Evolutionary conservation across 139 green algal species (phyloP), one percentile per base, ranked within the genome.

Genomic region (Gonium pectorale): DNA sequence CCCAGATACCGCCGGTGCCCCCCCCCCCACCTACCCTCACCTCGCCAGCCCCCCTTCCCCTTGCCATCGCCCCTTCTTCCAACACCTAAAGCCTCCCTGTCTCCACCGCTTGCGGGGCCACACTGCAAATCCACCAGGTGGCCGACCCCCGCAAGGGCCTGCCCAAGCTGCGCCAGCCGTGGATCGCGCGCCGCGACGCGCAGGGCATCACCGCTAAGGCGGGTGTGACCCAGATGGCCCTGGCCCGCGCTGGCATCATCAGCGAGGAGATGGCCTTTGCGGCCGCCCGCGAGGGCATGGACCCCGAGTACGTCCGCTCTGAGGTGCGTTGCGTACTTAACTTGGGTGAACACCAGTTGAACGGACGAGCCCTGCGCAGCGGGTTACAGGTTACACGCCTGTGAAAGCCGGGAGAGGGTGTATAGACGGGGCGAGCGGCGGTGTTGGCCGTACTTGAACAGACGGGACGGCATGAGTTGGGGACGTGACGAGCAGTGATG

Each of bases 261-360:
- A 99, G 95, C 0, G 93, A 98, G 90, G 97, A 99, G 93, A 99
- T 99, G 96, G 92, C 93, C 4, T 99, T 94, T 77, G 93, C 90
- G 27, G 97, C 97, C 1, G 93, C 92, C 0, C 88, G 97, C 1
- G 97, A 99, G 89, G 81, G 91, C 8, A 83, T 99, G 90, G 95
- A 98, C 54, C 89, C 93, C 0, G 97, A 99, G 89, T 98, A 95
- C 90, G 96, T 99, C 56, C 80, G 95, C 40, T 93, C 90, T 8
- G 97, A 99, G 95, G 94, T 96, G 79, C 24, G 74, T 3, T 9
- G 2, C 2, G 0, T n/a, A n/a, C n/a, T n/a, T n/a, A n/a, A n/a
- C n/a, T n/a, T n/a, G n/a, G n/a, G n/a, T n/a, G n/a, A n/a, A n/a
- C n/a, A n/a, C n/a, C n/a, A n/a, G n/a, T n/a, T n/a, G n/a, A n/a